These are phyloP conservation scores for Magnolia changhungtana DNA, from an alignment of 164 flowering plant genomes.

Conservation along the genomic window DNA sequence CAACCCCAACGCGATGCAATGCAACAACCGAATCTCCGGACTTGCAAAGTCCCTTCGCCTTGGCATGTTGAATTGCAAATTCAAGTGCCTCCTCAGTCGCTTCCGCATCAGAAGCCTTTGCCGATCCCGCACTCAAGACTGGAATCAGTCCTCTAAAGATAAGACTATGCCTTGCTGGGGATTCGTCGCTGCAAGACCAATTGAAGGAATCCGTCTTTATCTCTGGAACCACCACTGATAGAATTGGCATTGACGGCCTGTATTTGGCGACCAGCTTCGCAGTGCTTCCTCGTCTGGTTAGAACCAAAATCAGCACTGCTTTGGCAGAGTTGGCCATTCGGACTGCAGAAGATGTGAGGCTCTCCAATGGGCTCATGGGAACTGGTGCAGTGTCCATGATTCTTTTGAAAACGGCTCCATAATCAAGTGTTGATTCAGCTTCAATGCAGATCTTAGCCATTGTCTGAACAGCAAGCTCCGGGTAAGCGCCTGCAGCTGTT, in stretches of 20 bases:
- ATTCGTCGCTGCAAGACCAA: conserved; percentile 78
- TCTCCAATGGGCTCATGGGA: conserved; percentile 92
- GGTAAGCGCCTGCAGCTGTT: conserved; percentile 94
- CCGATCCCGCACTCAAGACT: conserved; percentile 65
- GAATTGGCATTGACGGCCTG: conserved; percentile 74
- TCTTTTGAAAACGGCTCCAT: conserved; percentile 68
- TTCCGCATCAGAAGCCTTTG: conserved; percentile 70
- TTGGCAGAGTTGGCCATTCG: conserved; percentile 62
- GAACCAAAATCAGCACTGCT: conserved; percentile 70
- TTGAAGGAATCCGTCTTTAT: conserved; percentile 70
- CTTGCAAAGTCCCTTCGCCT: conserved; percentile 62
- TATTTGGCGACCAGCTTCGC: conserved; percentile 88
- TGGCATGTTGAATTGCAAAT: conserved; percentile 59
- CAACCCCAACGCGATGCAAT: conserved; percentile 62
- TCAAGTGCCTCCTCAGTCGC: conserved; percentile 73
- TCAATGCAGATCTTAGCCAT: conserved; percentile 86
- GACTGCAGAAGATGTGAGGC: conserved; percentile 79
- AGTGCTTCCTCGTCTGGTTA: conserved; percentile 82
- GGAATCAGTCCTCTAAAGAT: conserved; percentile 75
- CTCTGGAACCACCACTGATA: conserved; percentile 85
- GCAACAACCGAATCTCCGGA: conserved; percentile 78
- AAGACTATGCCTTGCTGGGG: conserved; percentile 89
- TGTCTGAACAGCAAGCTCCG: conserved; percentile 75
- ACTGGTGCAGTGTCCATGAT: conserved; percentile 65
- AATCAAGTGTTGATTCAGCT: conserved; percentile 79